Evolutionary conservation across 148 eudicot species (phyloP), one percentile per base, ranked within the genome.

Genomic region (Fagopyrum homotropicum): DNA sequence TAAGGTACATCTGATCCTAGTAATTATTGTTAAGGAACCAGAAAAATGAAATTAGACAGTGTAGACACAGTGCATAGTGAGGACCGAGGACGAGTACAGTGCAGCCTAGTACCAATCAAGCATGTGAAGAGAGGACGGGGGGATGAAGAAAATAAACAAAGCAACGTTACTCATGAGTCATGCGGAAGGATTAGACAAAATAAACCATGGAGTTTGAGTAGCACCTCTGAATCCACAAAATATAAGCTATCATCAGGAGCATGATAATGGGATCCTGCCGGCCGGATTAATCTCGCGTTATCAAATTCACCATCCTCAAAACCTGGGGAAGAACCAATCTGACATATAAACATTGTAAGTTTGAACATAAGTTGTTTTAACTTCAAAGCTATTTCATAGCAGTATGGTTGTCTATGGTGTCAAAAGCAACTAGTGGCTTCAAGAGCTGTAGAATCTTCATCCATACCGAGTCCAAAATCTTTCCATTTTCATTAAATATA

Each of bases 321-420:
- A 75, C 98, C 98, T 76, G 98, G 98, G 82, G 89, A 90, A 79
- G 93, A 89, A 82, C 98, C 98, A 77, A 95, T 95, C 98, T 95
- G 92, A 77, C 83, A 88, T 78, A 81, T 30, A 81, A 88, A 76
- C 77, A 71, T 45, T 19, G 60, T 78, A 81, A 79, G 83, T 78
- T 64, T 70, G 76, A 79, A 83, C 72, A 64, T 51, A 71, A 72
- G 43, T 6, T 12, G 19, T 43, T 66, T 35, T 3, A 40, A 66
- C 40, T 35, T 6, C 47, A 66, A 64, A 64, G 71, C 5, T 11
- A 35, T 35, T 9, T 66, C 47, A 8, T 35, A 66, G 71, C 17
- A 66, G 71, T 40, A 17, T 66, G 45, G 47, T 43, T 66, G 47
- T 12, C 71, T 35, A 59, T 14, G 71, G 43, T 4, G 17, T 14